Evolutionary conservation across 768 basidiomycete genomes (phyloP).

Genomic region (Lactifluus echinatus): DNA sequence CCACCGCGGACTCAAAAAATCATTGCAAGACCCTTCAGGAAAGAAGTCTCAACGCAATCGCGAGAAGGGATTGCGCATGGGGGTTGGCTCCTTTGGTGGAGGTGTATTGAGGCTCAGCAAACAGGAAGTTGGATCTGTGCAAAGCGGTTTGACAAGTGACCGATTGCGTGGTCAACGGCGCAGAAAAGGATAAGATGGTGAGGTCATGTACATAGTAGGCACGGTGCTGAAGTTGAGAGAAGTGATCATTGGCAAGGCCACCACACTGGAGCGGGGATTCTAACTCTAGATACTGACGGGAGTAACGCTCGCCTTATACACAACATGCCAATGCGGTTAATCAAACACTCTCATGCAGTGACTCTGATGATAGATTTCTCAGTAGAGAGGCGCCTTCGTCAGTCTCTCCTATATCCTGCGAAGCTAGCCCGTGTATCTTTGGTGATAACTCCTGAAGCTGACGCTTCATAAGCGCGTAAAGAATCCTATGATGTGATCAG

Average conservation of each 20-base stretch:
- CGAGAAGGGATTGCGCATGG: slow-evolving; percentile 63
- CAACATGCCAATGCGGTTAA: background rate
- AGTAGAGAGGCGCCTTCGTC: slow-evolving; percentile 56
- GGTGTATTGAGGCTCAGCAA: slow-evolving; percentile 59
- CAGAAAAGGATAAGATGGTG: slow-evolving; percentile 23
- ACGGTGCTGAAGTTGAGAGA: background rate
- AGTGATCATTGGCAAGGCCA: background rate
- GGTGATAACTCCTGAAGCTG: slow-evolving; percentile 41
- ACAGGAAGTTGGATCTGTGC: slow-evolving; percentile 44
- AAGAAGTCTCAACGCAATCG: slow-evolving; percentile 35
- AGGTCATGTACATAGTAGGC: background rate
- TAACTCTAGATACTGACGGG: background rate
- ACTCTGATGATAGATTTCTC: slow-evolving; percentile 21
- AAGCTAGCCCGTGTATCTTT: slow-evolving; percentile 45
- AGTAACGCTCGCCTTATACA: background rate
- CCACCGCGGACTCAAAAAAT: slow-evolving; percentile 65
- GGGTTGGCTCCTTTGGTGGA: slow-evolving; percentile 65
- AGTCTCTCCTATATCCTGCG: slow-evolving; percentile 50
- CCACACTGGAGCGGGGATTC: background rate
- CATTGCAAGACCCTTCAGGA: slow-evolving; percentile 40
- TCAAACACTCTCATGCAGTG: slow-evolving; percentile 19
- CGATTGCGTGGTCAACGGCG: slow-evolving; percentile 18
- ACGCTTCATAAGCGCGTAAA: slow-evolving; percentile 56
- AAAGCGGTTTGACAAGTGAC: slow-evolving; percentile 19
- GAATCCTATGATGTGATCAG: slow-evolving; percentile 38